Evolutionary conservation across 306 rosid genomes (phyloP), one percentile per base, ranked within the genome.

Genomic region (Astragalus glycyphyllos): DNA sequence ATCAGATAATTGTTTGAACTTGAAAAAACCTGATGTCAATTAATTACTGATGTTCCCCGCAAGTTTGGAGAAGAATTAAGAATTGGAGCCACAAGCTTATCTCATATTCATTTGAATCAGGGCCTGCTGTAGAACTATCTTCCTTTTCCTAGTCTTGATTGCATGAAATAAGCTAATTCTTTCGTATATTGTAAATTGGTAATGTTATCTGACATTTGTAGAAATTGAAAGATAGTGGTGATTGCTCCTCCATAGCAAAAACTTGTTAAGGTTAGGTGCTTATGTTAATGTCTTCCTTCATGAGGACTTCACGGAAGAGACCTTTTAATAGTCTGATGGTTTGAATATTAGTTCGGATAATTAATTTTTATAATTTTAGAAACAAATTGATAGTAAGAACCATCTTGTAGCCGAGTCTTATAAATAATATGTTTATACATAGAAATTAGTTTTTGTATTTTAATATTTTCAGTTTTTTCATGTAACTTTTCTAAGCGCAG

Each of bases 1-100:
- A 13, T 84, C 97, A 9, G 96, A 93, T 66, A 84, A 86, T 79
- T 90, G 98, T 84, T 76, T 93, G 76, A 93, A 90, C 82, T 78
- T 90, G 83, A 93, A 90, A 93, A 93, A 81, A 80, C 89, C 94
- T 35, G 49, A 53, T 29, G 57, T 26, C 45, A 71, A 31, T 61
- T 75, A 65, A 44, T 58, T 64, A 8, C 34, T 47, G 14, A 65
- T 66, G 72, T 26, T 42, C 10, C 14, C 8, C 34, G 26, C 2
- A 5, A 8, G 53, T 41, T 53, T 11, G 16, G 46, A 44, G 64
- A 65, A 50, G 65, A 64, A 59, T 55, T 4, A 65, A 50, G 65
- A 64, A 59, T 55, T 4, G 1, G 34, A 6, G 23, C 40, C 34
- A n/a, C 5, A 54, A 6, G 29, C 45, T 44, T 13, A 77, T 46